Evolutionary conservation across 73 alveolate genomes (phyloP), one percentile per base, ranked within the genome.

Genomic region (Uronychia binucleata): DNA sequence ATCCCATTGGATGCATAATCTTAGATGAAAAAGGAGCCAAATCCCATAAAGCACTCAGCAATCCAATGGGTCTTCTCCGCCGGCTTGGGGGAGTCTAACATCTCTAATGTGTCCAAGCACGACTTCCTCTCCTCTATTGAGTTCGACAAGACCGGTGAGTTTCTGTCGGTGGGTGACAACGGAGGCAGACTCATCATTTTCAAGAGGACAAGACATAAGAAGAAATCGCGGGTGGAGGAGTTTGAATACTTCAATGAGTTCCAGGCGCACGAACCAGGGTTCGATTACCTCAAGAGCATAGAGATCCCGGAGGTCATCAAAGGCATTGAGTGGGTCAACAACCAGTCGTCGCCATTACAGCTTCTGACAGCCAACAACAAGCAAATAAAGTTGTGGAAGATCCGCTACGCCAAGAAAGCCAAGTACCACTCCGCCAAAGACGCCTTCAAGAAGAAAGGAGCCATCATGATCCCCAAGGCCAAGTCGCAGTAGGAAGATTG

Each of bases 121-220:
- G 94, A 89, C 83, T 79, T 89, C 85, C 80, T 89, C 19, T 89
- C 94, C 27, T 86, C 94, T 29, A 87, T 89, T 30, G 34, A 60
- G 33, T 89, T 89, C 84, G 94, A 89, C n/a, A 89, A 86, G 60
- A 84, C 92, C 31, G 94, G 94, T 25, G 85, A 90, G 79, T 84
- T 34, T 60, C 59, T 89, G 74, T 81, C 88, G 31, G 81, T 89
- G 79, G 94, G 94, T 58, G 94, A 89, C 80, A 75, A 85, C 57
- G 94, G 91, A 58, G 94, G 94, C 58, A 87, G 94, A 78, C 80
- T 89, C 33, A 89, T 89, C 75, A 57, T 89, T 29, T 89, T 89
- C 77, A 90, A 89, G 82, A 46, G 67, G 81, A 76, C 31, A 58
- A 79, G 34, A 76, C 59, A 28, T 84, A 89, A 84, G 75, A 83